A percentile compares a stretch with the other conserved stretches of the same genome.
Evolutionary conservation across 257 asterid genomes (phyloP).

Genomic region (Solanum lycopersicoides): DNA sequence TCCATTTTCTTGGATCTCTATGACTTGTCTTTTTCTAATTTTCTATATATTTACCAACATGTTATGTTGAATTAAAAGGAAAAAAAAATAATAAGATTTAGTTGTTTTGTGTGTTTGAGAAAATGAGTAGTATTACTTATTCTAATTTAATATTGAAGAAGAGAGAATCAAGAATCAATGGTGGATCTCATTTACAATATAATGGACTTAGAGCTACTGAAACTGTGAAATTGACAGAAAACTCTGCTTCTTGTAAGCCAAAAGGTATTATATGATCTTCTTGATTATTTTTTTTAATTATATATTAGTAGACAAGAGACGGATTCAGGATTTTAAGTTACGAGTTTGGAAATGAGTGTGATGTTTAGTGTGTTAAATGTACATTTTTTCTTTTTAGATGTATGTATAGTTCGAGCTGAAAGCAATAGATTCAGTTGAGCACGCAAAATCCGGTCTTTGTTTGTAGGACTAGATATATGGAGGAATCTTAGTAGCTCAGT

Average conservation of each 20-base stretch:
- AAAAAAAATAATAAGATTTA: not conserved
- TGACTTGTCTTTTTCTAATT: not conserved
- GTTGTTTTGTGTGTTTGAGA: not conserved
- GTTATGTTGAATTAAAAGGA: not conserved
- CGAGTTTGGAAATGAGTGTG: not conserved
- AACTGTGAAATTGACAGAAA: not conserved
- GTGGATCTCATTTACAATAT: slow-evolving; percentile 22
- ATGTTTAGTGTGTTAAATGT: not conserved
- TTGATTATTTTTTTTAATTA: not conserved
- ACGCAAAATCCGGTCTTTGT: not conserved
- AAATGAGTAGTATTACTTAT: slow-evolving; percentile 39
- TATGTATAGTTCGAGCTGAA: not conserved
- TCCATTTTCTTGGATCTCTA: slow-evolving; percentile 3
- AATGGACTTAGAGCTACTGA: slow-evolving; percentile 38
- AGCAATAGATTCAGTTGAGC: not conserved
- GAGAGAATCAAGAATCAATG: slow-evolving; percentile 26
- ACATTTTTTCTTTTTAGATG: not conserved
- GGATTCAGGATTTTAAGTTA: not conserved
- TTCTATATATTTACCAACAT: not conserved
- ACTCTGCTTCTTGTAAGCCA: slow-evolving; percentile 2
- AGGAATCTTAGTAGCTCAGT: too few species aligned
- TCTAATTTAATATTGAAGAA: slow-evolving; percentile 25
- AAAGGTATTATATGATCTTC: not conserved
- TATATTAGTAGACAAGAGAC: not conserved
- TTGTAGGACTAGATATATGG: not conserved